These are phyloP conservation scores for Danielia oregonensis DNA, from an alignment of 805 yeast species.

Conservation along the genomic window DNA sequence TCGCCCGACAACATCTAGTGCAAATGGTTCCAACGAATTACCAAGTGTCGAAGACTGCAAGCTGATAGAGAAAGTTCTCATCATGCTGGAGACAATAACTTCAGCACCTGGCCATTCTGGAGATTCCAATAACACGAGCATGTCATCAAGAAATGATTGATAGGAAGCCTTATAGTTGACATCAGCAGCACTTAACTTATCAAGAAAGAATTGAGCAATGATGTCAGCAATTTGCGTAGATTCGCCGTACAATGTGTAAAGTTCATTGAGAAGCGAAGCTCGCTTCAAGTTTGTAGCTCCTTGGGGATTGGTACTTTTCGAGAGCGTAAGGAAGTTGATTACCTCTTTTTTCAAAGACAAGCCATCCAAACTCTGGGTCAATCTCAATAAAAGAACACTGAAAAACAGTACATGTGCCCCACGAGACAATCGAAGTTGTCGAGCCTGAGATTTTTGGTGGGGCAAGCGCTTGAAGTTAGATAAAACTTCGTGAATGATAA, in stretches of 20 bases:
- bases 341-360: constrained; percentile 3
- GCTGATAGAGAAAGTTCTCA: constrained; percentile 39
- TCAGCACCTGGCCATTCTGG: constrained; percentile 68
- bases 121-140: constrained; percentile 42
- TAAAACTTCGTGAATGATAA: constrained; percentile 59
- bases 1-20: constrained; percentile 58
- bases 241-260: constrained; percentile 1
- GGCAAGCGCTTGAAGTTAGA: constrained; percentile 49
- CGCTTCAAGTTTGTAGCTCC: constrained; percentile 6
- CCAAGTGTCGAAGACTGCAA: constrained; percentile 37
- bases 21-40: constrained; percentile 44
- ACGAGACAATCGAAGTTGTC: constrained; percentile 39
- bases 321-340: constrained; percentile 1
- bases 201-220: constrained; percentile 7
- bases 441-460: constrained; percentile 37
- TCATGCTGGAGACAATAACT: constrained; percentile 25
- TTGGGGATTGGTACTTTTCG: constrained; percentile 6
- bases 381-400: constrained; percentile 41
- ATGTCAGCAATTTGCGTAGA: constrained; percentile 1
- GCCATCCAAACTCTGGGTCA: constrained; percentile 35
- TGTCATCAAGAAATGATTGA: constrained; percentile 48
- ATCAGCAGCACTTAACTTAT: constrained; percentile 5
- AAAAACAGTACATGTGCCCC: constrained; percentile 50
- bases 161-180: constrained; percentile 6
- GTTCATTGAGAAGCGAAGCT: constrained; percentile 2